Evolutionary conservation across 805 yeast genomes (phyloP), one percentile per base, ranked within the genome.

Genomic region (Yarrowia porcina): DNA sequence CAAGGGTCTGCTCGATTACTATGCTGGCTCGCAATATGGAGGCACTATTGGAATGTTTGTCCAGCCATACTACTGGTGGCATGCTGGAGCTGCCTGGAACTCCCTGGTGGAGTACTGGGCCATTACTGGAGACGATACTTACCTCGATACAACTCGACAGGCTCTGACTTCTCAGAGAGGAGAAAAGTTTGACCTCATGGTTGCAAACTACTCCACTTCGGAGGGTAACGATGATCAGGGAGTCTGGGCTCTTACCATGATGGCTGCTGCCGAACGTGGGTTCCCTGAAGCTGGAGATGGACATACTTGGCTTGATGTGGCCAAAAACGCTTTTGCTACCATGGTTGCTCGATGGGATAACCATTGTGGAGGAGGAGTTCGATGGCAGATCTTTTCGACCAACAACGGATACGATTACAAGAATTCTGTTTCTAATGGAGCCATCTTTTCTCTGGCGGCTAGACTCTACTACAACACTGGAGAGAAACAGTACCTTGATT

Each of bases 211-310:
- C 73, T 81, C 90, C 12, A 81, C 87, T 11, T 85, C 94, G 1
- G 96, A 90, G 74, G 97, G 97, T 74, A 90, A 90, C 72, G 97
- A 90, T 78, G 97, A 90, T 78, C 97, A 90, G 75, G 96, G 89
- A 0, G 88, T 90, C 71, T 90, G 97, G 97, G 97, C 96, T 0
- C 78, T 90, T 44, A 87, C 96, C 1, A 94, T 80, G 1, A 85
- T 90, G 88, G 84, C 82, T 21, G 96, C 96, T 1, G 87, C 90
- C 1, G 97, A 90, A 71, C 81, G 89, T 70, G 88, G 88, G 74
- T 90, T 90, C 75, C 79, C 89, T 5, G 88, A 89, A 69, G 90
- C 92, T 0, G 76, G 82, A 73, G 79, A 75, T 32, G 75, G 82
- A 60, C 90, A 90, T 28, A 82, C 83, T 66, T 90, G 96, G 96